phyloP scores from a whole-genome alignment of 2,329 filamentous ascomycete species.

The Pseudocercospora fijiensis region DNA sequence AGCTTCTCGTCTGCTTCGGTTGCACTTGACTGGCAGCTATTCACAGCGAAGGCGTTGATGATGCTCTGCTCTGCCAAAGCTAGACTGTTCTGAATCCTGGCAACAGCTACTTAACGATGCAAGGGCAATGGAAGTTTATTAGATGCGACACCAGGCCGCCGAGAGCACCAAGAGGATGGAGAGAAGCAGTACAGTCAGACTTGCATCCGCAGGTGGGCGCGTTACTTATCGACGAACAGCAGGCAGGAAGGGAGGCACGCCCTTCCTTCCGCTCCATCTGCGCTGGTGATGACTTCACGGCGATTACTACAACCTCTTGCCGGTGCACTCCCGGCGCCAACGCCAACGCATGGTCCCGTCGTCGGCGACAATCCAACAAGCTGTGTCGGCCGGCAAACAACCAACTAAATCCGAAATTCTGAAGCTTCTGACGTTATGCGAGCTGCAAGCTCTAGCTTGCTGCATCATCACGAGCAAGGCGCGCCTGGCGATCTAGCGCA shows the following conservation, averaged over 20 bases:
- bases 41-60: neutral
- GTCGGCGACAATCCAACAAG: slow-evolving; percentile 1
- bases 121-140: neutral
- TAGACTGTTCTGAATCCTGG: neutral
- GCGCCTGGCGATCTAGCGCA: slow-evolving; percentile 7
- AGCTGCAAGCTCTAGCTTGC: slow-evolving; percentile 2
- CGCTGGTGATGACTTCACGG: slow-evolving; percentile 6
- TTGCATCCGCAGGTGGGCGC: neutral
- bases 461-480: slow-evolving; percentile 1
- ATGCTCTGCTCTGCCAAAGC: neutral
- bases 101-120: neutral
- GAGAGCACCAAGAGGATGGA: neutral
- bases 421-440: slow-evolving; percentile 9
- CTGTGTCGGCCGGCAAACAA: slow-evolving; percentile 3
- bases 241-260: neutral
- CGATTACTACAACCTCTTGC: neutral
- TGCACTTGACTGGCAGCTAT: neutral
- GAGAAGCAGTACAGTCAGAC: neutral
- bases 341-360: slow-evolving; percentile 7
- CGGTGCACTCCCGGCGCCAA: slow-evolving; percentile 5
- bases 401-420: slow-evolving; percentile 1
- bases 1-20: neutral
- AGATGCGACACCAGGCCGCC: neutral
- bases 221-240: neutral
- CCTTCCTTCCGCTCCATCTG: neutral